Base-by-base conservation (phyloP, 495 filamentous ascomycete genomes). In the Geopyxis carbonaria region DNA sequence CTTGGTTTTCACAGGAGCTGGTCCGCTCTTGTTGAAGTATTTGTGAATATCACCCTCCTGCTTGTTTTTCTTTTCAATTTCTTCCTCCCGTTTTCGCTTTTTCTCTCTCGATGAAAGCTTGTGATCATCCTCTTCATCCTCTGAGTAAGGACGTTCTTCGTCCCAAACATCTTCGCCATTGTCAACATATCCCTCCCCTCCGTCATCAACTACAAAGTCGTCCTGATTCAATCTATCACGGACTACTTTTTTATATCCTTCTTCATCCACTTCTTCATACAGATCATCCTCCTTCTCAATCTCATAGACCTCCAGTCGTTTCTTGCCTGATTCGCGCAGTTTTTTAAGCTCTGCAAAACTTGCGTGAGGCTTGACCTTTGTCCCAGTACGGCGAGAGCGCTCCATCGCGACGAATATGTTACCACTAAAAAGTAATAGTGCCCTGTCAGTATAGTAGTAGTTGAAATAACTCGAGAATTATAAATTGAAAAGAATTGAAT, bases 221-320 rank as follows among this genome's bases (percentile, higher is more conserved):
- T 97, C 89, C 54, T 86, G 69, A 55, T 92, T 82, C 31, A 97
- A 66, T 15, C 91, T 78, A 31, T 77, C 73, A 25, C 87, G 72
- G 28, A 97, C 84, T 40, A 94, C 73, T 55, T 93, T 89, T 60
- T 93, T 93, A 67, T 97, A 97, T 34, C 80, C 78, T 51, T 92
- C 86, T 48, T 97, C 89, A 56, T 95, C 86, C 34, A 95, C 85
- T 57, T 93, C 87, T 40, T 94, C 87, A 61, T 93, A 97, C 28
- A 97, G 64, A 36, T 80, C 72, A 39, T 76, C 76, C 50, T 78
- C 79, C 38, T 94, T 75, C 57, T 80, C 70, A 42, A 95, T 70
- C 57, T 94, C 61, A 63, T 95, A 97, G n/a, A 72, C 75, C 40
- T 82, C 77, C 23, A 87, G 69, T 40, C 78, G 76, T 57, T 82